Percentiles rank a stretch among this genome's conserved stretches.
Conservation (phyloP, 2,329 filamentous ascomycete genomes). For the Phaeosphaeriaceae sp. region DNA sequence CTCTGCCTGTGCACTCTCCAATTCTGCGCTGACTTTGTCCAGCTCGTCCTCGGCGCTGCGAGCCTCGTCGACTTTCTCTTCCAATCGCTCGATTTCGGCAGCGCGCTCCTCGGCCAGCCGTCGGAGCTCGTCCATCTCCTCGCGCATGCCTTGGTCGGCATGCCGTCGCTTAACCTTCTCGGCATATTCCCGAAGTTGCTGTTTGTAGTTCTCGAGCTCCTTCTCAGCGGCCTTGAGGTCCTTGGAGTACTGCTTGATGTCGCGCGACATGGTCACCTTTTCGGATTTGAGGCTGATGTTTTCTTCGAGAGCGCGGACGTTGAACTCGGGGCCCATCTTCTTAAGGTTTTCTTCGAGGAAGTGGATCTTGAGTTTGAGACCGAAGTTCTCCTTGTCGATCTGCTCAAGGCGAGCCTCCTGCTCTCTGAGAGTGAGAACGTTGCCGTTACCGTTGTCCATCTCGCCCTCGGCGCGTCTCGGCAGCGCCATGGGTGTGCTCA, state of each 20-base stretch:
- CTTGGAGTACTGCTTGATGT: slow-evolving; percentile 86
- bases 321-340: slow-evolving; percentile 88
- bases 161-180: slow-evolving; percentile 81
- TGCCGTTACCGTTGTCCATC: slow-evolving; percentile 79
- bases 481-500: slow-evolving; percentile 80
- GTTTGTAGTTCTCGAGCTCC: slow-evolving; percentile 82
- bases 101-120: slow-evolving; percentile 53
- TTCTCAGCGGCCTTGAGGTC: slow-evolving; percentile 81
- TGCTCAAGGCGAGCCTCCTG: slow-evolving; percentile 93
- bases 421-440: slow-evolving; percentile 88
- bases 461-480: slow-evolving; percentile 70
- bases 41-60: slow-evolving; percentile 41
- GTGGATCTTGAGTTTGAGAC: slow-evolving; percentile 70
- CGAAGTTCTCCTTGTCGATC: slow-evolving; percentile 98
- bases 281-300: slow-evolving; percentile 97
- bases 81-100: slow-evolving; percentile 43
- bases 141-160: slow-evolving; percentile 72
- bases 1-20: slow-evolving; percentile 45
- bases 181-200: slow-evolving; percentile 82
- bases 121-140: slow-evolving; percentile 62
- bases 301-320: slow-evolving; percentile 86
- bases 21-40: slow-evolving; percentile 43
- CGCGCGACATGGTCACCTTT: slow-evolving; percentile 86
- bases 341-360: slow-evolving; percentile 90
- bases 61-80: slow-evolving; percentile 43